Percentiles rank a stretch among this genome's conserved stretches.
These are phyloP conservation scores for Fraxinus albicans DNA, from an alignment of 305 asterid genomes.

Conservation along the genomic window DNA sequence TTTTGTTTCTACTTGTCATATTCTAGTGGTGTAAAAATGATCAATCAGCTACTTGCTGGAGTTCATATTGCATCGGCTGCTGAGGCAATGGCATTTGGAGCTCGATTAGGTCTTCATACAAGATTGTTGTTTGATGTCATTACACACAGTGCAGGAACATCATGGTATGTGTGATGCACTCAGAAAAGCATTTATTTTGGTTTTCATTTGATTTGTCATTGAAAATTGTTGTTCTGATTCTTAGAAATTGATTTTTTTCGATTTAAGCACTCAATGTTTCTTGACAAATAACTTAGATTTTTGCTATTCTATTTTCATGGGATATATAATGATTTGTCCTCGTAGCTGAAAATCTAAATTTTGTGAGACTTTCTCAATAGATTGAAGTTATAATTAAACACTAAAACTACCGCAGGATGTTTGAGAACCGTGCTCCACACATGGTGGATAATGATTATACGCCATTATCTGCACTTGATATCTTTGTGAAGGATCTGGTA, in stretches of 20 bases:
- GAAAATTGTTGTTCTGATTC: slow-evolving; percentile 12
- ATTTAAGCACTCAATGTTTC: slow-evolving; percentile 1
- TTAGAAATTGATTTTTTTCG: background rate
- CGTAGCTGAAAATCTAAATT: background rate
- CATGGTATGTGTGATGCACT: slow-evolving; percentile 59
- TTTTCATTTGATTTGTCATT: slow-evolving; percentile 17
- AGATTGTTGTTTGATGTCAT: slow-evolving; percentile 78
- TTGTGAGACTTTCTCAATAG: slow-evolving; percentile 6
- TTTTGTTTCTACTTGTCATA: slow-evolving; percentile 15
- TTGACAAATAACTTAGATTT: background rate
- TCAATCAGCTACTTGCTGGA: slow-evolving; percentile 98
- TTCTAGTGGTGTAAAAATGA: slow-evolving; percentile 87
- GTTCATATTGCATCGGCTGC: slow-evolving; percentile 98
- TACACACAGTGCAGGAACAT: slow-evolving; percentile 70
- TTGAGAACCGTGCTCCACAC: slow-evolving; percentile 96
- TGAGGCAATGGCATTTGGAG: slow-evolving; percentile 93
- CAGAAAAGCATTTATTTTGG: slow-evolving; percentile 7
- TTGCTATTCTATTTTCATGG: background rate
- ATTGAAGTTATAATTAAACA: slow-evolving; percentile 9
- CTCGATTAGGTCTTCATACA: slow-evolving; percentile 84
- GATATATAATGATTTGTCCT: slow-evolving; percentile 10
- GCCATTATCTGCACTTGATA: slow-evolving; percentile 94
- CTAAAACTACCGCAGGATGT: slow-evolving; percentile 69
- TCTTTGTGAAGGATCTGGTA: slow-evolving; percentile 98
- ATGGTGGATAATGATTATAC: slow-evolving; percentile 95